Percentiles rank a stretch among this genome's conserved stretches.
Conservation (phyloP, 176 grass and related monocot species). For the Rhynchospora breviuscula region DNA sequence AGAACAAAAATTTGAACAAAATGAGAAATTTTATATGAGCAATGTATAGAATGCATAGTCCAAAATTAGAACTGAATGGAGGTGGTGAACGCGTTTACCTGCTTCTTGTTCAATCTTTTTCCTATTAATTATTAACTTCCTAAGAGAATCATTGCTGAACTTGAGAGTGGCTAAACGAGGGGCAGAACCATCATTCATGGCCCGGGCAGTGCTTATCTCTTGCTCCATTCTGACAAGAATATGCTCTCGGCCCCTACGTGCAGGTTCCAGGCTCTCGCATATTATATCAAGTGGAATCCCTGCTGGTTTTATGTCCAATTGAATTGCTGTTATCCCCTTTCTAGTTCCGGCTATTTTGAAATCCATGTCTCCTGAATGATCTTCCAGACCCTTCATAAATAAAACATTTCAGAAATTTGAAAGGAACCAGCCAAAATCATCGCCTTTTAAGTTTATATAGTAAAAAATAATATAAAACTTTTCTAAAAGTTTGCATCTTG, state of each 20-base stretch:
- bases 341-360: constrained; percentile 99
- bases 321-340: constrained; percentile 90
- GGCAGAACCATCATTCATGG: constrained; percentile 57
- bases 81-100: constrained; percentile 35
- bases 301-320: constrained; percentile 98
- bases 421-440: not conserved
- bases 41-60: constrained; percentile 8
- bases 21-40: not conserved
- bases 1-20: not conserved
- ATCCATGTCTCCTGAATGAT: constrained; percentile 97
- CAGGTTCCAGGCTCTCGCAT: constrained; percentile 89
- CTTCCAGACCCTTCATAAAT: constrained; percentile 82
- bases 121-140: constrained; percentile 64
- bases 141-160: constrained; percentile 60
- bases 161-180: constrained; percentile 88
- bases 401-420: constrained; percentile 1
- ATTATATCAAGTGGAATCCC: constrained; percentile 96
- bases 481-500: not conserved
- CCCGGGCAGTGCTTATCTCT: constrained; percentile 75
- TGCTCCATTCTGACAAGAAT: constrained; percentile 90
- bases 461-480: not conserved
- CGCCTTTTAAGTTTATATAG: not conserved
- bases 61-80: constrained; percentile 12
- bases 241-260: constrained; percentile 65
- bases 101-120: constrained; percentile 92